Evolutionary conservation across 2,329 filamentous ascomycete genomes (phyloP), one percentile per base, ranked within the genome.

Genomic region (Cercospora sesami): DNA sequence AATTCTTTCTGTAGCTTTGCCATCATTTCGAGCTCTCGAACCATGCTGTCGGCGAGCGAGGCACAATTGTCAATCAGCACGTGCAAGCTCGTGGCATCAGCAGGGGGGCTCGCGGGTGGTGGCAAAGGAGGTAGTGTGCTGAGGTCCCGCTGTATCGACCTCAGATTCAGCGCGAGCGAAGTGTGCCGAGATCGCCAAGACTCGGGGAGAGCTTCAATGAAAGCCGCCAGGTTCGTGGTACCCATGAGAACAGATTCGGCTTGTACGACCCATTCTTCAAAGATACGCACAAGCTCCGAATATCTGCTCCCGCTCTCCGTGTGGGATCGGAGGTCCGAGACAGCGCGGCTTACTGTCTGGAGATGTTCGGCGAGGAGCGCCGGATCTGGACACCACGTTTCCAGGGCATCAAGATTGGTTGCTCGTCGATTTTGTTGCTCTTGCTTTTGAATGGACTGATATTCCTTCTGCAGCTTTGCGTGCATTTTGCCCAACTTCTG

Each of bases 1-100:
- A 86, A 85, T 72, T 87, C 86, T 58, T 79, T 80, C 78, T 90
- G 87, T 65, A 91, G 85, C 73, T 84, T 82, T 65, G 83, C 83
- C 89, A 91, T 91, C 68, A 84, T 68, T n/a, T 78, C 77, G 69
- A 91, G 79, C 80, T 91, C 89, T n/a, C 80, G 81, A 55, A 89
- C 77, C 88, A 90, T 90, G 39, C 84, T 86, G 59, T 80, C 75
- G 12, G 90, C 82, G 55, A 91, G 77, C 16, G 73, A 74, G 23
- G 81, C 77, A 65, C 83, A 86, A 2, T 81, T 83, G 6, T 76
- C 77, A 45, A 90, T 75, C 71, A 88, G 82, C 30, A 79, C 77
- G 23, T 74, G 79, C 64, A 90, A 74, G 67, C 82, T 86, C 31
- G 79, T 77, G 61, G 65, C 45, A 42, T 61, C 42, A 39, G 53